A percentile compares a stretch with the other conserved stretches of the same genome.
phyloP scores from a whole-genome alignment of 2,329 filamentous ascomycete genomes.

The Metarhizium brunneum region DNA sequence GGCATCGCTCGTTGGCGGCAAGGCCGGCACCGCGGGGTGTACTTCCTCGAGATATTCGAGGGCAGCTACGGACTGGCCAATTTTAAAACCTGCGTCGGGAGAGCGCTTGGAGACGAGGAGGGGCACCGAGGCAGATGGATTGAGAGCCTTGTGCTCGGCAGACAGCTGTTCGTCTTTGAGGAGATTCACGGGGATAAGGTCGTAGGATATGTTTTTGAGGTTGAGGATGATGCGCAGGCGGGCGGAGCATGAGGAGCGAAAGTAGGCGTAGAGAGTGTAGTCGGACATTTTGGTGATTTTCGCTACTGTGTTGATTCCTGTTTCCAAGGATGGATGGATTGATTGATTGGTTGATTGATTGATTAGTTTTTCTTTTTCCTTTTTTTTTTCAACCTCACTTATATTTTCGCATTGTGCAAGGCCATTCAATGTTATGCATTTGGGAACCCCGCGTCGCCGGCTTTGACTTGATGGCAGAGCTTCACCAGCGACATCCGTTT shows the following conservation, averaged over 20 bases:
- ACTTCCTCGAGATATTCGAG: constrained; percentile 54
- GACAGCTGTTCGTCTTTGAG: constrained; percentile 42
- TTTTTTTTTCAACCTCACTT: background rate
- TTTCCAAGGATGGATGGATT: background rate
- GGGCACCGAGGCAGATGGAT: constrained; percentile 46
- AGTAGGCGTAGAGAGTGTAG: constrained; percentile 48
- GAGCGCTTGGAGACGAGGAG: constrained; percentile 33
- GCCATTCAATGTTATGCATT: no score
- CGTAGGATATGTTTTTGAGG: constrained; percentile 42
- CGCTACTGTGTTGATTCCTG: no score
- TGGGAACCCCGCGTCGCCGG: background rate
- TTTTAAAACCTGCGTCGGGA: constrained; percentile 24
- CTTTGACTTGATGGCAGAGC: background rate
- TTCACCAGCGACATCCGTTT: background rate
- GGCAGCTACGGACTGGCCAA: constrained; percentile 49
- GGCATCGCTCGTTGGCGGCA: constrained; percentile 37
- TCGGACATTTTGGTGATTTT: constrained; percentile 9
- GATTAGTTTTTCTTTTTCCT: background rate
- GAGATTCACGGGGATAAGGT: constrained; percentile 40
- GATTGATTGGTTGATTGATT: background rate
- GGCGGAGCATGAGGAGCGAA: constrained; percentile 52
- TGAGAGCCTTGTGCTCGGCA: constrained; percentile 34
- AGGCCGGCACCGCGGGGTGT: constrained; percentile 31
- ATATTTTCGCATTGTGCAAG: no score
- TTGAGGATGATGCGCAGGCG: constrained; percentile 51